Conservation (phyloP, 805 yeast species). For the Ogataea siamensis region DNA sequence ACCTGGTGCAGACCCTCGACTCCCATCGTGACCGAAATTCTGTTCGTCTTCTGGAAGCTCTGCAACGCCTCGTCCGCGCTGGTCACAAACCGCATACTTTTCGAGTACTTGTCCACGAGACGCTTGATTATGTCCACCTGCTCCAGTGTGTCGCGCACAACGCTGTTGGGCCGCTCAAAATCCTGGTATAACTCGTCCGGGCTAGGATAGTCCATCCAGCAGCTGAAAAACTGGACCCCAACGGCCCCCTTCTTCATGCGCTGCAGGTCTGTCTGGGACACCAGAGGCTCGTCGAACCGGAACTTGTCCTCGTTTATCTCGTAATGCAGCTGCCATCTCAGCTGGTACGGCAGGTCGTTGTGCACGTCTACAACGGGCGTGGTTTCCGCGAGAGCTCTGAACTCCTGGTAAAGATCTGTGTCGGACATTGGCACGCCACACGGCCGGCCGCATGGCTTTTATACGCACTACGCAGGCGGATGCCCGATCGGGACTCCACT, state of each 20-base stretch:
- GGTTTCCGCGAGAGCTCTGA: conserved; percentile 17
- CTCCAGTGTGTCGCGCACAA: conserved; percentile 53
- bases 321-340: conserved; percentile 45
- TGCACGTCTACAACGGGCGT: conserved; percentile 50
- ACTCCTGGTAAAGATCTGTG: conserved; percentile 8
- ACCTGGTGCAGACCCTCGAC: conserved; percentile 55
- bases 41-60: conserved; percentile 30
- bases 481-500: too few relatives aligned
- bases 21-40: conserved; percentile 49
- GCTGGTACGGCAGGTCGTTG: conserved; percentile 49
- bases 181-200: conserved; percentile 40
- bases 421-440: conserved; percentile 4
- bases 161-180: conserved; percentile 42
- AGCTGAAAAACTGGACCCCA: conserved; percentile 52
- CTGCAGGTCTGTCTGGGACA: conserved; percentile 45
- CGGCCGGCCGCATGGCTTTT: too few relatives aligned
- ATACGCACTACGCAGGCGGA: too few relatives aligned
- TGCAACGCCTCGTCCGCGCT: conserved; percentile 41
- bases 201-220: conserved; percentile 47
- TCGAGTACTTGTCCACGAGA: conserved; percentile 40
- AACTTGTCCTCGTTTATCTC: conserved; percentile 38
- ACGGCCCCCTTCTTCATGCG: conserved; percentile 42
- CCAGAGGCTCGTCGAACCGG: conserved; percentile 39
- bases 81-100: conserved; percentile 39
- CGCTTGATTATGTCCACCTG: conserved; percentile 51